phyloP scores from a whole-genome alignment of 306 rosid species.

The Ammopiptanthus mongolicus region DNA sequence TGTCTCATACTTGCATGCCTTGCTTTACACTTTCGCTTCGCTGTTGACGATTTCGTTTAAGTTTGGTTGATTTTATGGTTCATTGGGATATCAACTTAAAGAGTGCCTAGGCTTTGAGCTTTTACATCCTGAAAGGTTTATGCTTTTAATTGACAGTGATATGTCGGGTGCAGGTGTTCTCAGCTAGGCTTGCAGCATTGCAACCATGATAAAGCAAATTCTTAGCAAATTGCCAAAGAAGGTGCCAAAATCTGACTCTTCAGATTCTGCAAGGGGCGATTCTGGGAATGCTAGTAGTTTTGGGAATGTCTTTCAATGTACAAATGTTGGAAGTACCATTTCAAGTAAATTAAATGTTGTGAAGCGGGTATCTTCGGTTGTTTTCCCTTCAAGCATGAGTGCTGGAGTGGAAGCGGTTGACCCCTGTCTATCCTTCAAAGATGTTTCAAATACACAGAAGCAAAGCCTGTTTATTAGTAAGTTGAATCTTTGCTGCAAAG shows the following conservation, averaged over 20 bases:
- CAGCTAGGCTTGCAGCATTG: conserved; percentile 25
- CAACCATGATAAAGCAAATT: conserved; percentile 88
- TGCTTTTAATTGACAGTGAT: conserved; percentile 13
- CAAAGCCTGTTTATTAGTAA: conserved; percentile 80
- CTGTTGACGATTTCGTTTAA: not conserved
- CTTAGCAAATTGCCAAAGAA: conserved; percentile 86
- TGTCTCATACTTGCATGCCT: not conserved
- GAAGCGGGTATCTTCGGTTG: conserved; percentile 92
- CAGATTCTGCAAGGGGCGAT: conserved; percentile 61
- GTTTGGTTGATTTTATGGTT: conserved; percentile 4
- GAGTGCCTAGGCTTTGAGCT: not conserved
- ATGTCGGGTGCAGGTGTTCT: conserved; percentile 34
- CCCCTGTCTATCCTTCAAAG: conserved; percentile 84
- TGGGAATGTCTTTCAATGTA: conserved; percentile 86
- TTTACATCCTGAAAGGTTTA: not conserved
- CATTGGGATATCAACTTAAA: not conserved
- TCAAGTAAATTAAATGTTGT: conserved; percentile 94
- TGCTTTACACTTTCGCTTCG: not conserved
- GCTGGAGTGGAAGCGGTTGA: conserved; percentile 88
- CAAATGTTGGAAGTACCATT: conserved; percentile 88
- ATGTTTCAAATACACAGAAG: conserved; percentile 85
- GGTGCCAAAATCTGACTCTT: conserved; percentile 62
- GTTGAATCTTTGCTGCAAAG: conserved; percentile 82
- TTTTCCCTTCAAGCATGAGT: conserved; percentile 79
- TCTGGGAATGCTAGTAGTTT: conserved; percentile 58